Percentiles rank a stretch among this genome's conserved stretches.
phyloP scores from a whole-genome alignment of 2,329 filamentous ascomycete genomes.

The Trichoderma harzianum region DNA sequence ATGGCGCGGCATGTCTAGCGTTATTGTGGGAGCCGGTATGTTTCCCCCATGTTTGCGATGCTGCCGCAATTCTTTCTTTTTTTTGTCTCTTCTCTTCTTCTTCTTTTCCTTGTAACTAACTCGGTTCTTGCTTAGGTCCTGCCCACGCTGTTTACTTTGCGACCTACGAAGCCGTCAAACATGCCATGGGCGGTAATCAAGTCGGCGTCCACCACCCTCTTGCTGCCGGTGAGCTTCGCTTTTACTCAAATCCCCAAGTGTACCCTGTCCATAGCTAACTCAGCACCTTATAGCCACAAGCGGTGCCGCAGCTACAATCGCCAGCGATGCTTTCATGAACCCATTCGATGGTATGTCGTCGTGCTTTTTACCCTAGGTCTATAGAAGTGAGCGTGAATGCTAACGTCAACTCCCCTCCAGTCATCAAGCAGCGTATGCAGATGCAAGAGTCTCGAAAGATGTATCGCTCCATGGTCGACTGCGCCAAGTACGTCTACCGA shows the following conservation, averaged over 20 bases:
- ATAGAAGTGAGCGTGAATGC: neutral
- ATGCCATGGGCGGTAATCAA: constrained; percentile 89
- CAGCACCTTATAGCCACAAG: constrained; percentile 64
- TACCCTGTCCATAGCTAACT: neutral
- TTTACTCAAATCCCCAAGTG: neutral
- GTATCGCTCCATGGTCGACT: constrained; percentile 83
- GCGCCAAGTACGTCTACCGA: constrained; percentile 81
- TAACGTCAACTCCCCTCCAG: constrained; percentile 43
- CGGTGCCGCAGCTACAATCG: constrained; percentile 91
- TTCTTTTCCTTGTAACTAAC: constrained; percentile 22
- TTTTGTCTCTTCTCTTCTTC: neutral
- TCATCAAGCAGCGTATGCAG: constrained; percentile 99
- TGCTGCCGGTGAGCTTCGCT: constrained; percentile 68
- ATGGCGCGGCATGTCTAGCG: constrained; percentile 96
- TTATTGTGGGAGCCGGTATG: constrained; percentile 89
- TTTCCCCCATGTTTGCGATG: constrained; percentile 16
- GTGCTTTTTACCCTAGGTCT: neutral
- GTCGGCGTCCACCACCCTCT: constrained; percentile 85
- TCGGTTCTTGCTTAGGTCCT: constrained; percentile 58
- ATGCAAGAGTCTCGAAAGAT: constrained; percentile 85
- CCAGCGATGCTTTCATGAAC: constrained; percentile 98
- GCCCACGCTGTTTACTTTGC: constrained; percentile 98
- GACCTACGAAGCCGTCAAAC: constrained; percentile 96
- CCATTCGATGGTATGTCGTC: constrained; percentile 82
- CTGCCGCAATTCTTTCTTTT: neutral